These are phyloP conservation scores for Camillea tinctor DNA, from an alignment of 2,329 filamentous ascomycete species.

Conservation along the genomic window DNA sequence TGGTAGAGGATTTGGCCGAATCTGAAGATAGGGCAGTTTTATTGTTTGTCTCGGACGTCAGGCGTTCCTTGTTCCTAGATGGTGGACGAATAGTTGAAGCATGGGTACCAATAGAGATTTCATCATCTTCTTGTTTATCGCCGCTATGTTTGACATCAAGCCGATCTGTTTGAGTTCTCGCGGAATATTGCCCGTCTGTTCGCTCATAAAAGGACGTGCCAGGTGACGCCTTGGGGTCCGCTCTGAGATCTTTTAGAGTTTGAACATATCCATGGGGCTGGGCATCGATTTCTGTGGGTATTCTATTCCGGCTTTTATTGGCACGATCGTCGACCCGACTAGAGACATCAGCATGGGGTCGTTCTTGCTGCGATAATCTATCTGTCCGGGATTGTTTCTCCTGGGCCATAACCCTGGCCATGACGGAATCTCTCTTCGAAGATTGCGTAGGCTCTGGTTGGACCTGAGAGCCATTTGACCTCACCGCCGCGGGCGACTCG, in stretches of 20 bases:
- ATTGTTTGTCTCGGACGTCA: constrained; percentile 8
- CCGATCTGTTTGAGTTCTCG: constrained; percentile 1
- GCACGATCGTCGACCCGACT: not conserved
- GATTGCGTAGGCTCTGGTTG: constrained; percentile 12
- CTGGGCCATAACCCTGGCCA: constrained; percentile 19
- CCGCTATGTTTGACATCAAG: constrained; percentile 5
- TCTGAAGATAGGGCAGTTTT: constrained; percentile 12
- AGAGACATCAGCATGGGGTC: constrained; percentile 2
- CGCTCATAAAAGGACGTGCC: constrained; percentile 1
- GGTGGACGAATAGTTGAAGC: constrained; percentile 26
- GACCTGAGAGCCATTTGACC: constrained; percentile 16
- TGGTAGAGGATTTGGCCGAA: constrained; percentile 11
- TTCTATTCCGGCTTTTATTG: constrained; percentile 3
- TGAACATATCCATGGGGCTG: constrained; percentile 13
- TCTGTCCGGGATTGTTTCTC: constrained; percentile 22
- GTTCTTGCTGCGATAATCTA: constrained; percentile 11
- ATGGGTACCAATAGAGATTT: constrained; percentile 23
- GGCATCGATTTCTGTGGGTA: constrained; percentile 8
- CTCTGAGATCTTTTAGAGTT: constrained; percentile 9
- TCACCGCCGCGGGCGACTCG: constrained; percentile 13
- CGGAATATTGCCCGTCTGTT: constrained; percentile 1
- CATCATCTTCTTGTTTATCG: constrained; percentile 21
- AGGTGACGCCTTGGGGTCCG: constrained; percentile 5
- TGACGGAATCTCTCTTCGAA: constrained; percentile 17
- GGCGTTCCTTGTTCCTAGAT: constrained; percentile 17